A percentile compares a stretch with the other conserved stretches of the same genome.
Conservation (phyloP, 148 eudicot genomes). For the Simmondsia chinensis region DNA sequence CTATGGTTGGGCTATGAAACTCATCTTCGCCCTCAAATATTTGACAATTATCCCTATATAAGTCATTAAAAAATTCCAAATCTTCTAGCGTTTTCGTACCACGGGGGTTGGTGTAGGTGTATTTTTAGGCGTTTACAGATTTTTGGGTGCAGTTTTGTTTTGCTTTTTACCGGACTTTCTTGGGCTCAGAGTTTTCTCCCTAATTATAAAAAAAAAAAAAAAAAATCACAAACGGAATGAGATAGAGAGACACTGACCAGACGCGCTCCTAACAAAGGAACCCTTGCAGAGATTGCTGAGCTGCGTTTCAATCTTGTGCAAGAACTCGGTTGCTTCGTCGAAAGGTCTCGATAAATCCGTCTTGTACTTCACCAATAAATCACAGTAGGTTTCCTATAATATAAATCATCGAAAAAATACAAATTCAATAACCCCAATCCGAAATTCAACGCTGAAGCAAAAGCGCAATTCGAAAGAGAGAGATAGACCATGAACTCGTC, state of each 20-base stretch:
- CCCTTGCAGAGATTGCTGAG: slow-evolving; percentile 66
- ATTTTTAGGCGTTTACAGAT: too few species aligned
- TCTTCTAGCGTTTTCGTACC: too few species aligned
- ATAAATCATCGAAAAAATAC: neutral
- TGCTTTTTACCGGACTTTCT: too few species aligned
- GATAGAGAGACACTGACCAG: slow-evolving; percentile 12
- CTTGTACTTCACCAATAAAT: slow-evolving; percentile 66
- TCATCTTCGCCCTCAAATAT: too few species aligned
- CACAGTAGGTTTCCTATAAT: slow-evolving; percentile 67
- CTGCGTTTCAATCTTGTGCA: slow-evolving; percentile 55
- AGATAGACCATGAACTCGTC: slow-evolving; percentile 68
- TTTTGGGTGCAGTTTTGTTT: too few species aligned
- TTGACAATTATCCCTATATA: too few species aligned
- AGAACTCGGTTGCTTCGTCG: slow-evolving; percentile 74
- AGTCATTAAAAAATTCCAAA: too few species aligned
- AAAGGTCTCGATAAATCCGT: slow-evolving; percentile 85
- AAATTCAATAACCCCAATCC: neutral
- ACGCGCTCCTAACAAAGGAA: slow-evolving; percentile 16
- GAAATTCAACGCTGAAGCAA: neutral
- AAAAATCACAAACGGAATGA: neutral
- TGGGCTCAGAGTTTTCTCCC: too few species aligned
- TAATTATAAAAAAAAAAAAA: neutral
- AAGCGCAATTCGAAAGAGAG: neutral
- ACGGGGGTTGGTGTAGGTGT: too few species aligned
- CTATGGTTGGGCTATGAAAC: too few species aligned